Base-by-base conservation (phyloP, 1,284 basidiomycete species). In the Tilletia caries region DNA sequence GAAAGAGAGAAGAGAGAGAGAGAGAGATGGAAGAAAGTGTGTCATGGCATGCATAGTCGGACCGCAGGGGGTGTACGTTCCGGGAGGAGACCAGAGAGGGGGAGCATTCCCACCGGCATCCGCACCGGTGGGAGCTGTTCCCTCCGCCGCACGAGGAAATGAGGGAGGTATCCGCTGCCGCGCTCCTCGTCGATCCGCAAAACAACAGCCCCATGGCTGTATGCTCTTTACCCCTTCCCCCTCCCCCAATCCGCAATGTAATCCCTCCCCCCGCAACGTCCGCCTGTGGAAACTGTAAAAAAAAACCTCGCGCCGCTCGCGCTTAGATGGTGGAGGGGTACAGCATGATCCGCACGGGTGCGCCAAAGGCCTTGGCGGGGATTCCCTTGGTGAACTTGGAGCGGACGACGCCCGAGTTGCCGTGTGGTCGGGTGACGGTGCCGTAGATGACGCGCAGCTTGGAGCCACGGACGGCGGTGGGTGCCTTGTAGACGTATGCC, bases 381-480 rank as follows among this genome's bases (percentile, higher is more conserved):
- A 98, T 91, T 89, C 98, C 98, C 83, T 90, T 89, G 79, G 88
- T 88, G 90, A 98, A 98, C 89, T 98, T 97, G 87, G 91, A 90
- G 87, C 95, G 95, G 83, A 98, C 95, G 81, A 94, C 93, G 84
- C 95, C 96, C 77, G 90, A 92, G 87, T 90, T 92, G 79, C 95
- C 83, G 78, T 75, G 84, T 69, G 75, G 70, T 69, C 80, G 83
- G 67, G 82, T 81, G 76, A 79, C 78, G 48, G 72, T 92, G 91
- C 94, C 94, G 93, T 94, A 97, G 87, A 97, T 95, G 76, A 97
- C 93, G 79, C 94, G 91, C 84, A 96, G 88, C 86, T 93, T 93
- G 80, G 91, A 91, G 74, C 94, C 93, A 85, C 91, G 90, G 76
- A 95, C 89, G 86, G 93, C 91, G 84, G 89, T 89, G 88, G 95